Conservation (phyloP, 805 yeast genomes). For the Candida ovalis region DNA sequence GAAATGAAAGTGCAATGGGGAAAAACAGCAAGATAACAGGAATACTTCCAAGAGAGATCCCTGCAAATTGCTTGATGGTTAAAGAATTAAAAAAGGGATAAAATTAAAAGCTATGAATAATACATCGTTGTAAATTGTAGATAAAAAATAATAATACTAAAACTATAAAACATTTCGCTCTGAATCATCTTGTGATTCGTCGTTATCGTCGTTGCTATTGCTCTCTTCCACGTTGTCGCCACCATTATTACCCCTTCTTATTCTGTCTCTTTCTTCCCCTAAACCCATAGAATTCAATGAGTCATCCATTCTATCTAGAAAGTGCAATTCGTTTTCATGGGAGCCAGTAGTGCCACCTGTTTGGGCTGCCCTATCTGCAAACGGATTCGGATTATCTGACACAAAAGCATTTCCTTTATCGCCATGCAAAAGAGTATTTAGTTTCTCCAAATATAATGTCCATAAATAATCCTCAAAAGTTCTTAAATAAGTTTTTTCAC, state of each 20-base stretch:
- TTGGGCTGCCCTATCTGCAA: not conserved
- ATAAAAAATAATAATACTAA: not conserved
- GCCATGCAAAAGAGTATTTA: not conserved
- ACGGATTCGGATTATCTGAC: not conserved
- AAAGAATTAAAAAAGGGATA: too few species aligned
- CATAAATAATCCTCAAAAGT: slow-evolving; percentile 13
- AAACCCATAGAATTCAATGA: not conserved
- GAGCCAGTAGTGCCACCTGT: not conserved
- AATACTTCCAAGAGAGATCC: too few species aligned
- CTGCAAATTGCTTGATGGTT: too few species aligned
- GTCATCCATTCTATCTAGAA: not conserved
- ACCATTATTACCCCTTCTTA: not conserved
- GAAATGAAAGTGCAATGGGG: too few species aligned
- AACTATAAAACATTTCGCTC: not conserved
- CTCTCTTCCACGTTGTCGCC: not conserved
- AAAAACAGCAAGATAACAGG: too few species aligned
- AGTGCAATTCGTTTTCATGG: not conserved
- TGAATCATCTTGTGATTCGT: not conserved
- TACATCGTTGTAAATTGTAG: not conserved
- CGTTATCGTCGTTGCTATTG: not conserved
- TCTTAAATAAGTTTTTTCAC: slow-evolving; percentile 4
- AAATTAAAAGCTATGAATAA: too few species aligned
- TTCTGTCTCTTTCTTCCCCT: not conserved
- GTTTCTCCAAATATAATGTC: slow-evolving; percentile 4
- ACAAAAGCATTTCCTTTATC: not conserved